phyloP scores from a whole-genome alignment of 2,329 filamentous ascomycete genomes.

The Ceratocystis papillata region DNA sequence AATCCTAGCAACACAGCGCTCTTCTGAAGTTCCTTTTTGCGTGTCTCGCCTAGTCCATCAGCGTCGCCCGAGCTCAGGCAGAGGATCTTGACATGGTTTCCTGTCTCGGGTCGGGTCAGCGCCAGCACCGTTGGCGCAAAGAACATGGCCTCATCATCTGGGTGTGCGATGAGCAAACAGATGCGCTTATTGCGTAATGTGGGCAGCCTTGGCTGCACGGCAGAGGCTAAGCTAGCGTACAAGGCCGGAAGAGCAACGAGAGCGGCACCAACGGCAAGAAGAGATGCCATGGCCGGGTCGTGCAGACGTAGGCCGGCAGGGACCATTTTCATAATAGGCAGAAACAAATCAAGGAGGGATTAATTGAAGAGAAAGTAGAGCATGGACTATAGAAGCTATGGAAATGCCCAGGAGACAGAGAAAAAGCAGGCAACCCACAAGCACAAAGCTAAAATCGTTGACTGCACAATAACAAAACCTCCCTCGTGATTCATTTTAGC shows the following conservation, averaged over 20 bases:
- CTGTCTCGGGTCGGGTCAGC: slow-evolving; percentile 65
- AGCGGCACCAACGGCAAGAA: slow-evolving; percentile 30
- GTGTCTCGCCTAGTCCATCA: slow-evolving; percentile 71
- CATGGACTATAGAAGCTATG: background rate
- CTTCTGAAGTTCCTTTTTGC: slow-evolving; percentile 72
- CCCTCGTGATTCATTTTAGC: background rate
- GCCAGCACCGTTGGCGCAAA: slow-evolving; percentile 81
- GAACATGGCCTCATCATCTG: slow-evolving; percentile 99
- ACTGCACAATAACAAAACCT: background rate
- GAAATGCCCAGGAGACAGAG: background rate
- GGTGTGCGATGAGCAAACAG: slow-evolving; percentile 87
- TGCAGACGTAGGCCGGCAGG: slow-evolving; percentile 16
- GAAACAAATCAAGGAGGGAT: background rate
- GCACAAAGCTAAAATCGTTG: background rate
- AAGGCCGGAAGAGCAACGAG: slow-evolving; percentile 39
- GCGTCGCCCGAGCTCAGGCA: slow-evolving; percentile 85
- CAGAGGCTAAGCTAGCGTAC: slow-evolving; percentile 42
- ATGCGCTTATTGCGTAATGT: slow-evolving; percentile 72
- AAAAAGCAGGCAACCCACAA: background rate
- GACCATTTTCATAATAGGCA: slow-evolving; percentile 19
- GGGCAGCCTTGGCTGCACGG: slow-evolving; percentile 47
- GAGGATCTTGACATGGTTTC: slow-evolving; percentile 88
- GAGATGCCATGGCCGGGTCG: slow-evolving; percentile 16
- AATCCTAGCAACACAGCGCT: slow-evolving; percentile 70
- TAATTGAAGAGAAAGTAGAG: background rate